Base-by-base conservation (phyloP, 371 early-diverging fungal species). In the Blastocladiella emersonii region DNA sequence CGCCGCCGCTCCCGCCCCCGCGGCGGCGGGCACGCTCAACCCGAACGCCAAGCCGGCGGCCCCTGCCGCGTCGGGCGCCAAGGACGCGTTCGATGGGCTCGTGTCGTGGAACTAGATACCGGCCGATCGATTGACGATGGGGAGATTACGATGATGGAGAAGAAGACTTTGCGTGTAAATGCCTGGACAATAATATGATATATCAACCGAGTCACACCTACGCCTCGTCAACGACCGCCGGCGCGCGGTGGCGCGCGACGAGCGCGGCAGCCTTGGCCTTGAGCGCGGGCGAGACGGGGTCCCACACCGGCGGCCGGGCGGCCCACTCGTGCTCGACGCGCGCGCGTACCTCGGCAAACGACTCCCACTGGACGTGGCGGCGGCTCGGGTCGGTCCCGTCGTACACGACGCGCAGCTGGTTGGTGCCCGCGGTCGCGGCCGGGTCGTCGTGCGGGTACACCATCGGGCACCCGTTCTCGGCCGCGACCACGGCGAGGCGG, bases 251-350 rank as follows among this genome's bases (percentile, higher is more conserved):
- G 30, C 15, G 27, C 8, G 19, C 41, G 17, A 56, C n/a, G 5
- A 43, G 6, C 32, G 19, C 41, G 2, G 10, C 17, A 15, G 4
- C 17, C 63, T 56, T 63, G 27, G 21, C 32, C 27, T 17, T 35
- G 23, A 63, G 37, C 21, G 37, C 59, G 0, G 2, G 23, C 17
- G 37, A n/a, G 66, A 76, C 61, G 0, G 74, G 73, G 1, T 56
- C 55, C 13, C 63, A 61, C 3, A 34, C 27, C 0, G 30, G 55
- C 5, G 75, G 75, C 41, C 71, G 44, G 6, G 45, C 48, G 37
- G 64, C 64, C 86, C 86, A 86, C 63, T 79, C 73, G 5, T 59
- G 37, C 30, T 75, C 49, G 0, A 80, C 71, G 0, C 84, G 76
- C 17, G 57, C 63, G 35, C 81, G 71, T 59, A 86, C 70, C 0